phyloP scores from a whole-genome alignment of 768 basidiomycete genomes.

The Macrolepiota fuliginosa region DNA sequence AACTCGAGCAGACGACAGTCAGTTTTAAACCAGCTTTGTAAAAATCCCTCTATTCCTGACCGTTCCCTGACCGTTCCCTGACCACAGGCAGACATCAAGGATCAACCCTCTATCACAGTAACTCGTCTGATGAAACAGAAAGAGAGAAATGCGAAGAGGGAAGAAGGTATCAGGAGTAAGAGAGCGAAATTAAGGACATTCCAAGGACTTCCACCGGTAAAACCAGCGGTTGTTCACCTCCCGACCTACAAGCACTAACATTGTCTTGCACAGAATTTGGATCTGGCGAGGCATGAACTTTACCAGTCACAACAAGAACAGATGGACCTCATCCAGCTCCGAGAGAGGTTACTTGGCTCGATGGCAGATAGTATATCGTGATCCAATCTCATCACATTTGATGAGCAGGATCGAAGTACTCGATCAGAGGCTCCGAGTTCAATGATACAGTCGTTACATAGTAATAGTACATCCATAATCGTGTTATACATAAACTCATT shows the following conservation, averaged over 20 bases:
- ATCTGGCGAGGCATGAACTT: conserved; percentile 42
- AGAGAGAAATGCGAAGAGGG: conserved; percentile 32
- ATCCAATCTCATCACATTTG: not conserved
- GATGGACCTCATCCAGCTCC: conserved; percentile 42
- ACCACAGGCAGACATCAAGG: conserved; percentile 27
- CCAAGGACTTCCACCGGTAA: conserved; percentile 49
- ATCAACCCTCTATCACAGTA: conserved; percentile 31
- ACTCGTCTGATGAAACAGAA: conserved; percentile 36
- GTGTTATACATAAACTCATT: not conserved
- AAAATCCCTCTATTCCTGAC: not conserved
- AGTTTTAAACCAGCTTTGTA: not conserved
- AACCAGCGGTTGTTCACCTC: not conserved
- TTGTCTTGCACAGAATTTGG: conserved; percentile 36
- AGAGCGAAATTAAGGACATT: conserved; percentile 43
- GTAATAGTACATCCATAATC: not conserved
- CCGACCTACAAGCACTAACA: not conserved
- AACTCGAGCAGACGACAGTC: conserved; percentile 34
- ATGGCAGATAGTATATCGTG: conserved; percentile 41
- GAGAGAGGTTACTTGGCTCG: conserved; percentile 42
- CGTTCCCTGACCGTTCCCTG: not conserved
- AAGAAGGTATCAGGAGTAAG: conserved; percentile 40
- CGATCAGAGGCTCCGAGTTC: not conserved
- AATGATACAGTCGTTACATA: not conserved
- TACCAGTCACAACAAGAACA: conserved; percentile 38
- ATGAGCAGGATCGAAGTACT: not conserved